A percentile compares a stretch with the other conserved stretches of the same genome.
Evolutionary conservation across 2,329 filamentous ascomycete species (phyloP).

Genomic region (Akanthomyces uredinophilus): DNA sequence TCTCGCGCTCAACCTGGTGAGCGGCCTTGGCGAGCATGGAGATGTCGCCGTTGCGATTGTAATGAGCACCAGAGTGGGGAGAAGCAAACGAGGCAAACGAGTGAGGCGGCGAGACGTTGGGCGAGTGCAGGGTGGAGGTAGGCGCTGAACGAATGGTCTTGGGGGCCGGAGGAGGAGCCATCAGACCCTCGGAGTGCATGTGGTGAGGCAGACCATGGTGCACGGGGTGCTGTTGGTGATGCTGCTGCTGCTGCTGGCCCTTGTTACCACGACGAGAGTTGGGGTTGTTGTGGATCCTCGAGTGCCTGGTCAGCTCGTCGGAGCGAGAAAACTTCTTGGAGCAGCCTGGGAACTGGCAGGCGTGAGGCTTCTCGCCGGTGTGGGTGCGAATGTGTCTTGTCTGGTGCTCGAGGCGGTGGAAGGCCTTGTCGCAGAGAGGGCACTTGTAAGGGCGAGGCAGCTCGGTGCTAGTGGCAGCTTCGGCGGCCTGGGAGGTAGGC

Average conservation of each 20-base stretch:
- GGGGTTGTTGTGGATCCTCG: slow-evolving; percentile 97
- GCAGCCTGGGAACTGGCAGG: slow-evolving; percentile 91
- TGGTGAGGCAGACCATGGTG: slow-evolving; percentile 37
- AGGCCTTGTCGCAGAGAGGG: slow-evolving; percentile 95
- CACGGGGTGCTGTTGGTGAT: slow-evolving; percentile 32
- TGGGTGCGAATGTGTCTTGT: slow-evolving; percentile 88
- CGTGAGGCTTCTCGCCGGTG: slow-evolving; percentile 96
- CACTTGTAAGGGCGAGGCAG: slow-evolving; percentile 97
- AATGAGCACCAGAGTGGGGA: slow-evolving; percentile 42
- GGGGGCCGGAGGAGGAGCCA: slow-evolving; percentile 69
- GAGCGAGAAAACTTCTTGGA: slow-evolving; percentile 96
- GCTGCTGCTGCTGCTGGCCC: slow-evolving; percentile 43
- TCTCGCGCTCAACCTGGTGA: slow-evolving; percentile 58
- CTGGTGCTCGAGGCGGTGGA: slow-evolving; percentile 96
- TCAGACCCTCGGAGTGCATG: slow-evolving; percentile 58
- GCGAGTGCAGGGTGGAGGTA: slow-evolving; percentile 79
- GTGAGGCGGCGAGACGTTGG: slow-evolving; percentile 92
- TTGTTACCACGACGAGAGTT: slow-evolving; percentile 94
- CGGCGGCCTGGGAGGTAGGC: slow-evolving; percentile 55
- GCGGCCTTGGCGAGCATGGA: slow-evolving; percentile 57
- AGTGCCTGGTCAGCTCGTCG: slow-evolving; percentile 93
- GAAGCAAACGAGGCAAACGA: slow-evolving; percentile 70
- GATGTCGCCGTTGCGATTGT: slow-evolving; percentile 49
- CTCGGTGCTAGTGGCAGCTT: slow-evolving; percentile 52
- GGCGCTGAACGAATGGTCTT: slow-evolving; percentile 85